Evolutionary conservation across 495 filamentous ascomycete species (phyloP).

Genomic region (Poronia punctata): DNA sequence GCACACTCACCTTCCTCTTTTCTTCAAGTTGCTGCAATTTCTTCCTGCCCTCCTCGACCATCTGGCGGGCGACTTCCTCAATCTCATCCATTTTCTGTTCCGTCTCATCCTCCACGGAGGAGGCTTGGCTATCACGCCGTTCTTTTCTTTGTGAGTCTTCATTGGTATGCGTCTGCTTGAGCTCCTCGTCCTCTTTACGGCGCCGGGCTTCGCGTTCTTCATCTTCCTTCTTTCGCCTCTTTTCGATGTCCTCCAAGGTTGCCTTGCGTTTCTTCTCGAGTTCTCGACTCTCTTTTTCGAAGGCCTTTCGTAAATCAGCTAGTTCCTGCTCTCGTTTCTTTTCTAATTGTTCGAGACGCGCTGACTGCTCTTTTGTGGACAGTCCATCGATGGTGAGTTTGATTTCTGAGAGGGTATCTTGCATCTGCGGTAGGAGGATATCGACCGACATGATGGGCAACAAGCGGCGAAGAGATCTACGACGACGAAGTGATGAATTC

Average conservation of each 20-base stretch:
- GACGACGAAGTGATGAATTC: no score
- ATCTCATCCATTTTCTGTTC: conserved; percentile 21
- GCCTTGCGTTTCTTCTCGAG: conserved; percentile 13
- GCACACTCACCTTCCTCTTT: conserved; percentile 20
- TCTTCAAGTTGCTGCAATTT: conserved; percentile 25
- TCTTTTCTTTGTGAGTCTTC: conserved; percentile 20
- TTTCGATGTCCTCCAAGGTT: conserved; percentile 20
- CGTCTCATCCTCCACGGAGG: conserved; percentile 24
- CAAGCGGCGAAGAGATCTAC: no score
- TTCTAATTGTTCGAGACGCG: conserved; percentile 26
- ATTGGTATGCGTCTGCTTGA: conserved; percentile 9
- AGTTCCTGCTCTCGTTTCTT: conserved; percentile 19
- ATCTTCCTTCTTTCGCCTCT: conserved; percentile 25
- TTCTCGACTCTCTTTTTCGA: conserved; percentile 16
- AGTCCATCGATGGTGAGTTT: conserved; percentile 21
- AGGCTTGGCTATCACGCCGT: conserved; percentile 14
- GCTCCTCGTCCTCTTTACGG: conserved; percentile 24
- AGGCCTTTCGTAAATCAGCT: conserved; percentile 16
- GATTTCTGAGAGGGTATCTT: conserved; percentile 28
- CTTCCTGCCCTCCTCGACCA: conserved; percentile 18
- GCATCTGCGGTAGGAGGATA: conserved; percentile 27
- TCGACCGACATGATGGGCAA: conserved; percentile 20
- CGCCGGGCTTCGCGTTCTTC: conserved; percentile 24
- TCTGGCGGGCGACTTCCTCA: conserved; percentile 21
- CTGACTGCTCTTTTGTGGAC: conserved; percentile 19